These are phyloP conservation scores for Zygoascus biomembranicola DNA, from an alignment of 805 yeast genomes.

Conservation along the genomic window DNA sequence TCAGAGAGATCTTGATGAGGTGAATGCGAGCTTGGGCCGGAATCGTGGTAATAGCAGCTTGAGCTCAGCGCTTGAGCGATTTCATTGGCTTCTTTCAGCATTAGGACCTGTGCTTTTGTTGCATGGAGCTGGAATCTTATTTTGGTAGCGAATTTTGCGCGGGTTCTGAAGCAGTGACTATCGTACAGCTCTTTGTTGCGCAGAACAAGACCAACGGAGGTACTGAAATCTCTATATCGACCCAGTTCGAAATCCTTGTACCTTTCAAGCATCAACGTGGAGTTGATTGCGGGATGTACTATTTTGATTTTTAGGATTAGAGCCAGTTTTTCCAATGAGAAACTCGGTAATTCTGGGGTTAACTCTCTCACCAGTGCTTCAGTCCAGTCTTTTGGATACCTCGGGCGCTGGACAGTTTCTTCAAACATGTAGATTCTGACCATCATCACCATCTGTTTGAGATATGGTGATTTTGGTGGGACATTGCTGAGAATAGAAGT, in stretches of 20 bases:
- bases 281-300: constrained; percentile 6
- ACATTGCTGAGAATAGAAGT: constrained; percentile 7
- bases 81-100: not conserved
- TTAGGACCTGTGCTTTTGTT: not conserved
- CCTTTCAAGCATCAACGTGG: constrained; percentile 1
- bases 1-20: not conserved
- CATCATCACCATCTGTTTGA: constrained; percentile 3
- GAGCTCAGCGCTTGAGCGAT: not conserved
- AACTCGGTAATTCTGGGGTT: not conserved
- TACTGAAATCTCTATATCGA: not conserved
- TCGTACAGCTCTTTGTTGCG: not conserved
- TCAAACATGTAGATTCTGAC: constrained; percentile 4
- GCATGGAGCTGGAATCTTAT: not conserved
- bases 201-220: not conserved
- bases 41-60: not conserved
- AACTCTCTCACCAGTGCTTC: constrained; percentile 1
- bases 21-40: not conserved
- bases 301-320: constrained; percentile 5
- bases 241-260: not conserved
- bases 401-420: not conserved
- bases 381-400: constrained; percentile 6
- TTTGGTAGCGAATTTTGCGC: not conserved
- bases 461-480: constrained; percentile 4
- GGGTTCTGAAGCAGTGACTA: not conserved
- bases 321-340: constrained; percentile 3